phyloP scores from a whole-genome alignment of 1,284 basidiomycete genomes.

The Cerrena zonata region DNA sequence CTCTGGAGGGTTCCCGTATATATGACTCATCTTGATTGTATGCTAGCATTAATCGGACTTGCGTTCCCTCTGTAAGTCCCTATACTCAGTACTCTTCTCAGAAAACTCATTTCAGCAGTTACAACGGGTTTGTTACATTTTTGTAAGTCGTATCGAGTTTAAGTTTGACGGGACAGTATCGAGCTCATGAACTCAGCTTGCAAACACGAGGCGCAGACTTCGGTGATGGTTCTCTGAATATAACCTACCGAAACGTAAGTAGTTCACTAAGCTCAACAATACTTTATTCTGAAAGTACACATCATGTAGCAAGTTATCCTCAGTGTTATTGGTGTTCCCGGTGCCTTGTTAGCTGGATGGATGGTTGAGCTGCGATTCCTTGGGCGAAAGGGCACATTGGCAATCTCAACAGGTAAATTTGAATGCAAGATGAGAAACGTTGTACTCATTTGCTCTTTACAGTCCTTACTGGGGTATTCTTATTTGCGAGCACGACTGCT shows the following conservation, averaged over 20 bases:
- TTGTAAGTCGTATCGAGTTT: constrained; percentile 37
- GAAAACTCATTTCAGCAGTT: constrained; percentile 24
- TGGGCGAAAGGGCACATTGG: constrained; percentile 58
- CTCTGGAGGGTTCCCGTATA: not conserved
- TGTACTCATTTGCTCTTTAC: constrained; percentile 6
- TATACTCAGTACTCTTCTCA: too few relatives aligned
- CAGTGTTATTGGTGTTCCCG: constrained; percentile 62
- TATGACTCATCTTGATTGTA: not conserved
- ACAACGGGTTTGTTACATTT: constrained; percentile 60
- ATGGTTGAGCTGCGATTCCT: constrained; percentile 50
- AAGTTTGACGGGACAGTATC: not conserved
- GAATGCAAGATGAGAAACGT: not conserved
- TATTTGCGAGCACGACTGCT: constrained; percentile 65
- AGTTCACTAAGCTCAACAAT: not conserved
- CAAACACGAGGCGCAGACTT: constrained; percentile 55
- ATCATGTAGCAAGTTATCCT: constrained; percentile 56
- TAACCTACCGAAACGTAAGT: constrained; percentile 63
- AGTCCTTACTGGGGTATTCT: constrained; percentile 63
- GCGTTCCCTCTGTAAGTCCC: constrained; percentile 61
- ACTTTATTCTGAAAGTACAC: not conserved
- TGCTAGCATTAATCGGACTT: constrained; percentile 61
- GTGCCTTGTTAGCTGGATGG: constrained; percentile 54
- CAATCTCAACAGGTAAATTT: constrained; percentile 46
- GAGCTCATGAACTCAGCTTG: constrained; percentile 33
- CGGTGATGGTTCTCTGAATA: constrained; percentile 56